Conservation (phyloP, 2,329 filamentous ascomycete species). For the Aquanectria penicillioides region DNA sequence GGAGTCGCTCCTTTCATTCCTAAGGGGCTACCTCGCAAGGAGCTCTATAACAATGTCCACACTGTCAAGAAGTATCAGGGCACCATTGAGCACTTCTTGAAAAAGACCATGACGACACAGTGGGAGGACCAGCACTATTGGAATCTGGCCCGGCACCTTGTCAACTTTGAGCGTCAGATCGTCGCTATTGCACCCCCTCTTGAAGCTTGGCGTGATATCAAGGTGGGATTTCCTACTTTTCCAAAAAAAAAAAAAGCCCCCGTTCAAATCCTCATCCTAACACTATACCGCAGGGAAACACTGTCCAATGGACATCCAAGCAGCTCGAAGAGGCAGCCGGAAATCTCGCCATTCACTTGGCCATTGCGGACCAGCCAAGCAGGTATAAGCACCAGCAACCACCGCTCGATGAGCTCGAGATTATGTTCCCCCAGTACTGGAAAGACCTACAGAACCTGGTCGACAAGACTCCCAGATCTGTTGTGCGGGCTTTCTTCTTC, state of each 20-base stretch:
- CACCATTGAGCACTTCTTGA: neutral
- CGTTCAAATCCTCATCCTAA: too few relatives aligned
- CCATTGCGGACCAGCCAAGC: neutral
- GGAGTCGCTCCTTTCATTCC: constrained; percentile 13
- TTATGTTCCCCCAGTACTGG: constrained; percentile 21
- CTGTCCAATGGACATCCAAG: neutral
- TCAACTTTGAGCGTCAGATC: constrained; percentile 16
- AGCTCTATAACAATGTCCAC: constrained; percentile 1
- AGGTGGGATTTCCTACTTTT: neutral
- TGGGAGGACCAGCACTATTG: neutral
- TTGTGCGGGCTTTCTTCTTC: constrained; percentile 23
- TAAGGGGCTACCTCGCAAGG: constrained; percentile 13
- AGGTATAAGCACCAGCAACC: neutral
- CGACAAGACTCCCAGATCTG: constrained; percentile 1
- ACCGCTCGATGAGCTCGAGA: constrained; percentile 17
- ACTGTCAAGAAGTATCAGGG: neutral
- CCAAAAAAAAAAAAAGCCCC: too few relatives aligned
- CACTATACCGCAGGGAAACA: neutral
- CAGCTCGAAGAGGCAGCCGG: constrained; percentile 3
- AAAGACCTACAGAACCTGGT: constrained; percentile 8
- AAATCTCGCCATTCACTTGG: constrained; percentile 5
- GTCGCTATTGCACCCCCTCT: neutral
- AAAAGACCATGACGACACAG: neutral
- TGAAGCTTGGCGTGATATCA: neutral
- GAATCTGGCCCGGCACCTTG: constrained; percentile 1